phyloP scores from a whole-genome alignment of 2,329 filamentous ascomycete genomes.

The Pseudohalonectria lignicola region DNA sequence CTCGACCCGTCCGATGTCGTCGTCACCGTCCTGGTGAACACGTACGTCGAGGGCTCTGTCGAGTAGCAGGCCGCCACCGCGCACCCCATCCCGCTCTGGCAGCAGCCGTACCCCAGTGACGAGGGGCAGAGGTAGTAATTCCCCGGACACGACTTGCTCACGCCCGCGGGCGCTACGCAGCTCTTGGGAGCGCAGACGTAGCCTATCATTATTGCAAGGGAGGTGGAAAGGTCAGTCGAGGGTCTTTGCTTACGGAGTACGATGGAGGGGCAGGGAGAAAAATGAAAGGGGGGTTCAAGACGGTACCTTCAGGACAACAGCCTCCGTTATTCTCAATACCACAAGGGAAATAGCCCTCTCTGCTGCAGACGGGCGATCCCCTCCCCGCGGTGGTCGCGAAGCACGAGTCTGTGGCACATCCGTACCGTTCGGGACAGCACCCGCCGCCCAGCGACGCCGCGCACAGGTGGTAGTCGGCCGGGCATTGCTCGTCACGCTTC shows the following conservation, averaged over 20 bases:
- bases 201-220: conserved; percentile 18
- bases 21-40: conserved; percentile 29
- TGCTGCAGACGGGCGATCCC: conserved; percentile 22
- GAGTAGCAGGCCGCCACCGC: conserved; percentile 34
- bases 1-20: conserved; percentile 29
- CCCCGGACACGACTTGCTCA: conserved; percentile 28
- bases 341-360: conserved; percentile 27
- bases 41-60: conserved; percentile 32
- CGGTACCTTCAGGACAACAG: conserved; percentile 18
- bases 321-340: conserved; percentile 23
- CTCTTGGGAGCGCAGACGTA: conserved; percentile 25
- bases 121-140: conserved; percentile 37
- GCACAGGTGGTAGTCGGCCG: conserved; percentile 17
- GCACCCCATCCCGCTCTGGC: conserved; percentile 36
- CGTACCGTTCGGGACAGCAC: conserved; percentile 36
- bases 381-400: conserved; percentile 32
- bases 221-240: conserved; percentile 5
- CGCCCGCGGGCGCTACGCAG: conserved; percentile 33
- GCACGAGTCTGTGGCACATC: conserved; percentile 35
- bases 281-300: not conserved
- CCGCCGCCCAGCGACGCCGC: conserved; percentile 28
- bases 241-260: no score
- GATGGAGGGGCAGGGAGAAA: not conserved
- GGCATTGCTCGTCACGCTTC: conserved; percentile 8
- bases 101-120: conserved; percentile 42